Conservation (phyloP, 73 alveolate species). For the Effrenium voratum region DNA sequence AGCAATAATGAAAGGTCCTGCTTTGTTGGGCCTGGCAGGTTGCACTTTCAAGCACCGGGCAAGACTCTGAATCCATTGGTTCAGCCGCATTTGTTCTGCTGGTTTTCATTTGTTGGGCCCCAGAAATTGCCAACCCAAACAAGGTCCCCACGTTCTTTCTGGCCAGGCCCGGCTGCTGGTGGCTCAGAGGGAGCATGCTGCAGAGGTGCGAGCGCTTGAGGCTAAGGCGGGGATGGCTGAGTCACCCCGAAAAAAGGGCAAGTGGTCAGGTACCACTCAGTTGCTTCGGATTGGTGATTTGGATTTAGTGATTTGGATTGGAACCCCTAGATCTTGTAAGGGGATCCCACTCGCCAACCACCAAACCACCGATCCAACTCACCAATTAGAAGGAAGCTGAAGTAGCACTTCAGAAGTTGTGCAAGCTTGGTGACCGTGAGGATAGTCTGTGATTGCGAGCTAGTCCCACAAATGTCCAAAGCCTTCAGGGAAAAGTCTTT, state of each 20-base stretch:
- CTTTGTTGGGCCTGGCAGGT: too few relatives aligned
- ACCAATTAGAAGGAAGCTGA: too few relatives aligned
- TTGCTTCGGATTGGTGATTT: neutral
- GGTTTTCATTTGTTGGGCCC: neutral
- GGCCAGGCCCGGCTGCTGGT: slow-evolving; percentile 38
- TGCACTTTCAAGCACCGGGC: neutral
- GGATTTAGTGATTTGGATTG: neutral
- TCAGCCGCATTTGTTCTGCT: neutral
- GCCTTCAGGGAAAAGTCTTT: too few relatives aligned
- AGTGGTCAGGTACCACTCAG: neutral
- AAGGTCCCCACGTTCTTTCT: neutral
- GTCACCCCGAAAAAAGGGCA: neutral
- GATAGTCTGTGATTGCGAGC: too few relatives aligned
- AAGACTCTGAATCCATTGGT: neutral
- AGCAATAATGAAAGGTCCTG: too few relatives aligned
- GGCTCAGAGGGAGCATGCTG: slow-evolving; percentile 16
- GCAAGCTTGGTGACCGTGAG: too few relatives aligned
- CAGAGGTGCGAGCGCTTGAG: slow-evolving; percentile 9
- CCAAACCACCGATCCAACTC: neutral
- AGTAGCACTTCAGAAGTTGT: too few relatives aligned
- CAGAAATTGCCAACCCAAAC: too few relatives aligned
- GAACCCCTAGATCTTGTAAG: neutral
- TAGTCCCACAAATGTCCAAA: too few relatives aligned
- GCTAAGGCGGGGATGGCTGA: slow-evolving; percentile 1
- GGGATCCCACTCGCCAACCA: neutral